A percentile compares a stretch with the other conserved stretches of the same genome.
Conservation (phyloP, 2,329 filamentous ascomycete species). For the Claviceps digitariae region DNA sequence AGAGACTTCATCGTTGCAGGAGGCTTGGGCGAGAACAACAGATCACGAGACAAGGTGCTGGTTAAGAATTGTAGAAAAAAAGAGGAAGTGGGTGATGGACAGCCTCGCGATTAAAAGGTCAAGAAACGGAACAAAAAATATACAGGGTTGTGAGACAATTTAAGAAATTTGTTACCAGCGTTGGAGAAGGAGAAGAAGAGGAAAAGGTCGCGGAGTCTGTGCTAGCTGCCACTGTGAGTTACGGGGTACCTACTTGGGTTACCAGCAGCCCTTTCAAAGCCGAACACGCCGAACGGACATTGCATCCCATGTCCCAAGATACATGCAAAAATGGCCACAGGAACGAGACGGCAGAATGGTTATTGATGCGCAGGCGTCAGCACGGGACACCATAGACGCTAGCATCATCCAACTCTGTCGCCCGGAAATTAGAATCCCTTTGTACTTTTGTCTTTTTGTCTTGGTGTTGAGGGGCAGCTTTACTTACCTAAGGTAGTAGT, state of each 20-base stretch:
- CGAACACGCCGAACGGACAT: too few species aligned
- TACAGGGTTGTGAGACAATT: neutral
- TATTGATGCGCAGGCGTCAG: too few species aligned
- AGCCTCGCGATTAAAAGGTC: neutral
- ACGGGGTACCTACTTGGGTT: neutral
- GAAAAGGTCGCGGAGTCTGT: neutral
- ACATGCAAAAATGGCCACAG: too few species aligned
- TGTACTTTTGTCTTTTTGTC: neutral
- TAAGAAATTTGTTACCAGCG: neutral
- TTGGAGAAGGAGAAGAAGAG: too few species aligned
- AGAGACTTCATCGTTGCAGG: slow-evolving; percentile 11
- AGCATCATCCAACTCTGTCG: neutral
- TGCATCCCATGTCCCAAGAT: too few species aligned
- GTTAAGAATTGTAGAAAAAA: too few species aligned
- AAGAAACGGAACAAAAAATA: neutral
- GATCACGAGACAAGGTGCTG: too few species aligned
- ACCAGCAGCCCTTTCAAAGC: too few species aligned
- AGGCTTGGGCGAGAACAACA: neutral
- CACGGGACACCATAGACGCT: too few species aligned
- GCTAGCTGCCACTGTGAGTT: neutral
- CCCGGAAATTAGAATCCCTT: neutral
- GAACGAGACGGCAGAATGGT: too few species aligned
- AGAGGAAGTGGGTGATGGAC: neutral
- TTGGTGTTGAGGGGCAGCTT: neutral
- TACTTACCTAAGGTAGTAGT: too few species aligned